These are phyloP conservation scores for Monascus ruber DNA, from an alignment of 2,329 filamentous ascomycete genomes.

Conservation along the genomic window DNA sequence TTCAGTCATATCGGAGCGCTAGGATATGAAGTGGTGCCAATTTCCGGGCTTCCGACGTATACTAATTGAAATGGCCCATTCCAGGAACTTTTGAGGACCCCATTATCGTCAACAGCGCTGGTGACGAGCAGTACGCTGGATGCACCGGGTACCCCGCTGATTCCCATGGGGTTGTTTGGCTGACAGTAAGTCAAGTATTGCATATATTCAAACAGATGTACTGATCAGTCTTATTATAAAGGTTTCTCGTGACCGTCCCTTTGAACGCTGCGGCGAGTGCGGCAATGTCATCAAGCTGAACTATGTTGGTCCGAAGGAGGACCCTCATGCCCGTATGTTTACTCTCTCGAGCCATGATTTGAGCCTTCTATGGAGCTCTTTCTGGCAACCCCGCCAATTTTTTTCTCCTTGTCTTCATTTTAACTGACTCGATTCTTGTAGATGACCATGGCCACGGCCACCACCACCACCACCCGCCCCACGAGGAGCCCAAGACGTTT, in stretches of 20 bases:
- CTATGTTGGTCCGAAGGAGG: constrained; percentile 75
- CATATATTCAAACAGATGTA: background rate
- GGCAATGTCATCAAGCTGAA: constrained; percentile 97
- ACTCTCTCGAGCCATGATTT: background rate
- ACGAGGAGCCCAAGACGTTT: constrained; percentile 87
- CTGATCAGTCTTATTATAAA: constrained; percentile 22
- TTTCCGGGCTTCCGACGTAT: background rate
- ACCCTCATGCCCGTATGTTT: constrained; percentile 47
- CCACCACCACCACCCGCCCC: constrained; percentile 36
- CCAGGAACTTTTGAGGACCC: constrained; percentile 79
- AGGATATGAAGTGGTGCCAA: no score
- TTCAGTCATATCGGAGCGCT: no score
- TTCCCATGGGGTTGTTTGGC: constrained; percentile 83
- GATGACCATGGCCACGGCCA: constrained; percentile 20
- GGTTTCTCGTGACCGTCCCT: constrained; percentile 78
- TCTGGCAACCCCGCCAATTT: background rate
- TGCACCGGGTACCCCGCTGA: constrained; percentile 92
- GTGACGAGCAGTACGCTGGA: constrained; percentile 91
- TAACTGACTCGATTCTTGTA: constrained; percentile 5
- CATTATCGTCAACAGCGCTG: constrained; percentile 79
- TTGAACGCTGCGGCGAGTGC: constrained; percentile 95
- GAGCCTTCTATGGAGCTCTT: background rate
- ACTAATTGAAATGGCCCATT: constrained; percentile 4
- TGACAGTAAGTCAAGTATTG: constrained; percentile 54
- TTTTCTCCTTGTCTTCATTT: background rate